Evolutionary conservation across 208 protist species (phyloP).

Genomic region (Naegleria lovaniensis): DNA sequence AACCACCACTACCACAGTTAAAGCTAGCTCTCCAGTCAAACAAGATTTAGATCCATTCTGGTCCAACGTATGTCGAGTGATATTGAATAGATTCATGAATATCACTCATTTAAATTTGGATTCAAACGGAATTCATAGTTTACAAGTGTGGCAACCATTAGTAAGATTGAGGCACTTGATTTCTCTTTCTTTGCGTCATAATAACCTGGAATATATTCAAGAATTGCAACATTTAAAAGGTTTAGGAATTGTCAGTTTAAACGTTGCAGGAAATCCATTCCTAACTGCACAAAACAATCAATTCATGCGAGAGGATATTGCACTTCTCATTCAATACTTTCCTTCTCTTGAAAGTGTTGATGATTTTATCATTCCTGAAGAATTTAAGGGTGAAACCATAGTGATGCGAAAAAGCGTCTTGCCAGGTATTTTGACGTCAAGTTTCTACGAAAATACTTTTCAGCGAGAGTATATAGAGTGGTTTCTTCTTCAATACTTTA

Average conservation of each 20-base stretch:
- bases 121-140: not conserved
- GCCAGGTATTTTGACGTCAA: not conserved
- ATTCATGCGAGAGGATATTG: not conserved
- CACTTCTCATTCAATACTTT: not conserved
- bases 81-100: not conserved
- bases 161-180: not conserved
- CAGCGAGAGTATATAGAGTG: not conserved
- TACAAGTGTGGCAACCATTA: not conserved
- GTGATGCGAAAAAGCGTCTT: not conserved
- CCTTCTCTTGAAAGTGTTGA: not conserved
- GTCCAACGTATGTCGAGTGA: not conserved
- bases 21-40: not conserved
- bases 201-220: not conserved
- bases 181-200: not conserved
- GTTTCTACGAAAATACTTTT: not conserved
- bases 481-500: not conserved
- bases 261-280: not conserved
- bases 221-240: not conserved
- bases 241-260: not conserved
- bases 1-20: too few species aligned
- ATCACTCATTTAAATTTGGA: not conserved
- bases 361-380: not conserved
- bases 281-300: not conserved
- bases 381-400: not conserved
- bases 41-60: not conserved